Evolutionary conservation across 768 basidiomycete species (phyloP).

Genomic region (Hydnomerulius pinastri): DNA sequence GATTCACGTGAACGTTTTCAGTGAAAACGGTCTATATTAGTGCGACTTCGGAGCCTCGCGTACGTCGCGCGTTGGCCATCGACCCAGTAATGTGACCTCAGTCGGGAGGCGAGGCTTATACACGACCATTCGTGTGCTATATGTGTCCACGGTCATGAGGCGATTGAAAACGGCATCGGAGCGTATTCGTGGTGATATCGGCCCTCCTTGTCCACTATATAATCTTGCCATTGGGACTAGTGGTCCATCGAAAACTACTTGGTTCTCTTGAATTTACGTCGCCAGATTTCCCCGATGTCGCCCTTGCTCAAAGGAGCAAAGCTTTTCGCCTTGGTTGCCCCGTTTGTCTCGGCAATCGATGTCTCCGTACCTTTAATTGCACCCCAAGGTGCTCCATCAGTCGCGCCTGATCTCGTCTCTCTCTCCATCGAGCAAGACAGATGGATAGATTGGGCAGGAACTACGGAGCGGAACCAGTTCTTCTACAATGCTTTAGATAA

Average conservation of each 20-base stretch:
- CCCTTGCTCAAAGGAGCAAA: background rate
- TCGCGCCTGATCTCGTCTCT: constrained; percentile 53
- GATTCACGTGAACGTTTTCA: too few species aligned
- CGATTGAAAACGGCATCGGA: background rate
- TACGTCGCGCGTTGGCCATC: too few species aligned
- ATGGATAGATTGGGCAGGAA: constrained; percentile 70
- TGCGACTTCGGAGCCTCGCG: too few species aligned
- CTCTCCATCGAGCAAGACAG: constrained; percentile 73
- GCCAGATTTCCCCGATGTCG: constrained; percentile 5
- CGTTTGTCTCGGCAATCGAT: constrained; percentile 15
- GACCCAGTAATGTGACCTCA: constrained; percentile 4
- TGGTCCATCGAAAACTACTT: background rate
- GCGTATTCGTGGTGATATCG: too few species aligned
- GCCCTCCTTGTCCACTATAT: background rate
- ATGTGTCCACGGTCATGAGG: constrained; percentile 4
- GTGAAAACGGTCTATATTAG: too few species aligned
- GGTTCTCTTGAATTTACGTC: background rate
- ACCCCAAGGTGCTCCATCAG: constrained; percentile 35
- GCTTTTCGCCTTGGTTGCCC: constrained; percentile 1
- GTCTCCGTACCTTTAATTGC: constrained; percentile 44
- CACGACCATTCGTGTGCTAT: background rate
- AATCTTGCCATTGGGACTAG: too few species aligned
- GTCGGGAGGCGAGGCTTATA: background rate
- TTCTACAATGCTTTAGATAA: constrained; percentile 62
- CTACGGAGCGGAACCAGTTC: constrained; percentile 52